phyloP scores from a whole-genome alignment of 2,329 filamentous ascomycete genomes.

The Trichoderma brevicompactum region DNA sequence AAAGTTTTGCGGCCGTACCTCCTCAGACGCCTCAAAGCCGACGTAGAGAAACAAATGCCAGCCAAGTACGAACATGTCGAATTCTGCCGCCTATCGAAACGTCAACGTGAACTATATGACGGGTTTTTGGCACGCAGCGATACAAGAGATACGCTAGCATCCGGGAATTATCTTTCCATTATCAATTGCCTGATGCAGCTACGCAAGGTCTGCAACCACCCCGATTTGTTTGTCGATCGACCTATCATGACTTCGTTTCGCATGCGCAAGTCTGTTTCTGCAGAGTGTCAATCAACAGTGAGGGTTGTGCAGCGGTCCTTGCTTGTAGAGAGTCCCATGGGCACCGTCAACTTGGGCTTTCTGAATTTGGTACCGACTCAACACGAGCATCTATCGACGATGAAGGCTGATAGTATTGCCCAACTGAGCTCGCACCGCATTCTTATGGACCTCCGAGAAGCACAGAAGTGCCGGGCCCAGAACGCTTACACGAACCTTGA shows the following conservation, averaged over 20 bases:
- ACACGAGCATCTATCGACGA: conserved; percentile 66
- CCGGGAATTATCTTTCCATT: conserved; percentile 95
- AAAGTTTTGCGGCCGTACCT: conserved; percentile 92
- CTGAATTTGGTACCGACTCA: conserved; percentile 77
- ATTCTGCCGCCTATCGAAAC: conserved; percentile 91
- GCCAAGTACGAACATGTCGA: conserved; percentile 97
- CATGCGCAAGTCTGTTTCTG: conserved; percentile 78
- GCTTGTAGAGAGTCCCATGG: conserved; percentile 64
- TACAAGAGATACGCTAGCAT: conserved; percentile 84
- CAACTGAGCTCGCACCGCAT: conserved; percentile 71
- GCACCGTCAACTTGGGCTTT: conserved; percentile 71
- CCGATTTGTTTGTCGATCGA: conserved; percentile 92
- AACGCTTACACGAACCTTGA: conserved; percentile 60
- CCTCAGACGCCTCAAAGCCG: conserved; percentile 86
- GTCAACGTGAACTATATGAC: conserved; percentile 94
- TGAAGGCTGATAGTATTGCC: conserved; percentile 59
- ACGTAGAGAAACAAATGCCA: conserved; percentile 99
- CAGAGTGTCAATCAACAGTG: conserved; percentile 75
- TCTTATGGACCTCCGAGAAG: conserved; percentile 72
- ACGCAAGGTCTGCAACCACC: conserved; percentile 97
- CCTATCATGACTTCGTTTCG: conserved; percentile 97
- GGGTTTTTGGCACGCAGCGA: conserved; percentile 91
- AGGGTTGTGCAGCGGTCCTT: conserved; percentile 69
- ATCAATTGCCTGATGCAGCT: conserved; percentile 98
- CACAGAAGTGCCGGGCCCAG: conserved; percentile 67